Conservation (phyloP, 805 yeast genomes). For the Cephaloascus albidus region DNA sequence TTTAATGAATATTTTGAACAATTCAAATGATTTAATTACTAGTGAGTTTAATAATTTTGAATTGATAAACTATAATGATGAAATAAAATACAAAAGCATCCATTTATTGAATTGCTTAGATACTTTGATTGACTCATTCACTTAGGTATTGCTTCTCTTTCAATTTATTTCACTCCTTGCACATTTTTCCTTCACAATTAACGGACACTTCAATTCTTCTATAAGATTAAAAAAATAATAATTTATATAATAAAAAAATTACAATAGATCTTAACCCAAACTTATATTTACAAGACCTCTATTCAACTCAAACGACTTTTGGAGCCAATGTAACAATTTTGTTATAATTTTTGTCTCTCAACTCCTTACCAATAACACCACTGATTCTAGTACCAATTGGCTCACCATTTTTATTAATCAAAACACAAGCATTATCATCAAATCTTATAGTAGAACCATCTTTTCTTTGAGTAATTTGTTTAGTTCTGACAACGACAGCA, state of each 20-base stretch:
- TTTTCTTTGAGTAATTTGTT: constrained; percentile 62
- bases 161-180: constrained; percentile 2
- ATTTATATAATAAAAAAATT: neutral
- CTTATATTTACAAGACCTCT: neutral
- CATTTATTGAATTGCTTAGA: constrained; percentile 4
- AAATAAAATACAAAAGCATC: constrained; percentile 4
- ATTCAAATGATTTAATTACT: constrained; percentile 7
- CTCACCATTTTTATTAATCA: constrained; percentile 35
- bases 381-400: constrained; percentile 31
- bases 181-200: constrained; percentile 1
- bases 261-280: neutral
- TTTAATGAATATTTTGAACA: constrained; percentile 7
- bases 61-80: constrained; percentile 4
- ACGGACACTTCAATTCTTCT: neutral
- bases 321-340: constrained; percentile 91
- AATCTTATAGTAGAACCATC: constrained; percentile 85
- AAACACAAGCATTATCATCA: constrained; percentile 36
- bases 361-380: constrained; percentile 72
- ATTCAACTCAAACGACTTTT: constrained; percentile 42
- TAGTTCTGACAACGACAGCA: constrained; percentile 92
- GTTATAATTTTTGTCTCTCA: constrained; percentile 72
- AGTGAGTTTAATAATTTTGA: constrained; percentile 5
- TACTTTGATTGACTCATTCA: constrained; percentile 7
- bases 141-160: neutral
- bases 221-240: neutral